Evolutionary conservation across 2,329 filamentous ascomycete species (phyloP).

Genomic region (Xylaria sp.): DNA sequence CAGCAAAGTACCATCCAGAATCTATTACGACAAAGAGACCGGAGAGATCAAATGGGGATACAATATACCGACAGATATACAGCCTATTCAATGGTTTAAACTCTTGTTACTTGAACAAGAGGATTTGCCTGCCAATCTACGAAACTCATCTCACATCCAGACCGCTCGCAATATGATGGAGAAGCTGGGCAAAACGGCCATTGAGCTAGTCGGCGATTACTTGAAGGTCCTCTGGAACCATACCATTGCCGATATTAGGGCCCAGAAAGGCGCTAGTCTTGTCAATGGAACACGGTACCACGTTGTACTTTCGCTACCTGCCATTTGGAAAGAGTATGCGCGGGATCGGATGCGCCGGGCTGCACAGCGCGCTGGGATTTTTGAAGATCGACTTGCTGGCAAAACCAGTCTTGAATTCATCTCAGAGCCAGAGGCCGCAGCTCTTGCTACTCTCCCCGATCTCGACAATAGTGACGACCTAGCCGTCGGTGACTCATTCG

Average conservation of each 20-base stretch:
- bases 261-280: neutral
- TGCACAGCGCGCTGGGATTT: neutral
- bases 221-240: neutral
- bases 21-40: neutral
- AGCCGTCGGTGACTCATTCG: neutral
- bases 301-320: neutral
- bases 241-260: neutral
- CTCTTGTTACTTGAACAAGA: neutral
- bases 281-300: neutral
- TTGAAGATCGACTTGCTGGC: neutral
- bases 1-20: neutral
- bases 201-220: neutral
- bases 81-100: slow-evolving; percentile 11
- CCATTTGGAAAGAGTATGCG: slow-evolving; percentile 6
- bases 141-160: neutral
- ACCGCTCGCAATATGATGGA: neutral
- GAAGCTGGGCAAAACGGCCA: neutral
- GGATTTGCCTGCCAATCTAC: neutral
- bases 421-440: neutral
- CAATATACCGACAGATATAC: neutral
- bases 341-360: neutral
- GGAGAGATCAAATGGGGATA: neutral
- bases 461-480: neutral
- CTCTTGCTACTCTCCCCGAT: neutral
- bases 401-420: neutral